A percentile compares a stretch with the other conserved stretches of the same genome.
Evolutionary conservation across 768 basidiomycete genomes (phyloP).

Genomic region (Pilatotrama ljubarskyi): DNA sequence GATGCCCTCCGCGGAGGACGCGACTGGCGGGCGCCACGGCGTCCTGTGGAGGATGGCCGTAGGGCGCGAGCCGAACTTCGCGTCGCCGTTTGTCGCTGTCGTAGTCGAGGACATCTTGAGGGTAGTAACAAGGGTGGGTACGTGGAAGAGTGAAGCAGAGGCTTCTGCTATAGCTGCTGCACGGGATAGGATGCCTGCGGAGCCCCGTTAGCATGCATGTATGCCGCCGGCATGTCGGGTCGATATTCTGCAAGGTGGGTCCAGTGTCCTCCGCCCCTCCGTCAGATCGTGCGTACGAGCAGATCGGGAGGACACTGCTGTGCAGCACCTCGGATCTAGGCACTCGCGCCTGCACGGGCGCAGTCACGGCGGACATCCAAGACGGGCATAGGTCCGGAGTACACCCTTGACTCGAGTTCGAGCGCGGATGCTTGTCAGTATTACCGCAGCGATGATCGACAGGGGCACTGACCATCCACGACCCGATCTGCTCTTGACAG

Average conservation of each 20-base stretch:
- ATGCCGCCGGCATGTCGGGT: slow-evolving; percentile 1
- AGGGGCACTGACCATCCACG: neutral
- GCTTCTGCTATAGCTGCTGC: neutral
- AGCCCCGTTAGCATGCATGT: slow-evolving; percentile 6
- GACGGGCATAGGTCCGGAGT: too few species aligned
- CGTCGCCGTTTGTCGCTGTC: slow-evolving; percentile 7
- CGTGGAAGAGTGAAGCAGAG: neutral
- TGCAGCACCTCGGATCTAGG: too few species aligned
- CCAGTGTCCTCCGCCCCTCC: too few species aligned
- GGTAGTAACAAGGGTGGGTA: neutral
- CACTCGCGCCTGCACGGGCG: too few species aligned
- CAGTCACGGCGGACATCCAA: too few species aligned
- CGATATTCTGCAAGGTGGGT: neutral
- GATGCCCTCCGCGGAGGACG: slow-evolving; percentile 62
- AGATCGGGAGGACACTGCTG: slow-evolving; percentile 4
- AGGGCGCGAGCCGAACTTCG: slow-evolving; percentile 13
- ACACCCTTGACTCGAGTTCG: too few species aligned
- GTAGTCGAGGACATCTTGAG: slow-evolving; percentile 1
- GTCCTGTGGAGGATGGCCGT: slow-evolving; percentile 46
- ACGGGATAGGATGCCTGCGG: slow-evolving; percentile 3
- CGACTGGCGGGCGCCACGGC: slow-evolving; percentile 73
- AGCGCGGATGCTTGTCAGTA: too few species aligned
- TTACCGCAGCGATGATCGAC: too few species aligned
- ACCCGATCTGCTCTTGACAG: too few species aligned
- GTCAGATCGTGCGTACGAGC: neutral